Base-by-base conservation (phyloP, 2,329 filamentous ascomycete genomes). In the Fusarium hostae region DNA sequence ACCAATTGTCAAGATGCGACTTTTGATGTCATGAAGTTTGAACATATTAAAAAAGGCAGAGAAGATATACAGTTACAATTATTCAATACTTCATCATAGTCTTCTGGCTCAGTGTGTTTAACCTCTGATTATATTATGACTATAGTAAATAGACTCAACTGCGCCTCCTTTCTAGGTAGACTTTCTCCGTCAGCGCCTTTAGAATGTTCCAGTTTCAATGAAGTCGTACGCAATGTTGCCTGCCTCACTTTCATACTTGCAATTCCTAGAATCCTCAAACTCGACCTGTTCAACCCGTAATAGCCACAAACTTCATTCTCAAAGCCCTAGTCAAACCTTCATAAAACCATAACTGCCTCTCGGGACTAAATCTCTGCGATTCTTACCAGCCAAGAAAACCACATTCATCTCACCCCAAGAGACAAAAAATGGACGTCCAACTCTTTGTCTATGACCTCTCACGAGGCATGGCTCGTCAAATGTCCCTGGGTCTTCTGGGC, bases 361-460 rank as follows among this genome's bases (percentile, higher is more conserved):
- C 9, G 16, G 5, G 8, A 41, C n/a, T 51, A 26, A 16, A 32
- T 24, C 26, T 40, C 6, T 48, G 5, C 16, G 45, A 37, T 45
- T n/a, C 18, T 13, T 18, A 43, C 26, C 22, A 16, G 20, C 40
- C 32, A 52, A 57, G 51, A 24, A 40, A 41, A 39, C 24, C 35
- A 20, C 26, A 37, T 48, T 57, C 24, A 39, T 52, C 44, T 37
- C 35, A 50, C 15, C 15, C 35, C 11, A 40, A 16, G 12, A 8
- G 10, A 37, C 30, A 45, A 47, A 16, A 39, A 11, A 94, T 94
- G 92, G 91, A 94, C 63, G 91, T 95, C 54, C 86, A 93, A 76
- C 84, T 95, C 32, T 90, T 94, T 63, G 87, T 94, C 40, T 95
- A 95, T 77, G 93, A 95, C 82, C 86, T 95, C 51, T 95, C 93